These are phyloP conservation scores for Henckelia pumila DNA, from an alignment of 257 asterid species.

Conservation along the genomic window DNA sequence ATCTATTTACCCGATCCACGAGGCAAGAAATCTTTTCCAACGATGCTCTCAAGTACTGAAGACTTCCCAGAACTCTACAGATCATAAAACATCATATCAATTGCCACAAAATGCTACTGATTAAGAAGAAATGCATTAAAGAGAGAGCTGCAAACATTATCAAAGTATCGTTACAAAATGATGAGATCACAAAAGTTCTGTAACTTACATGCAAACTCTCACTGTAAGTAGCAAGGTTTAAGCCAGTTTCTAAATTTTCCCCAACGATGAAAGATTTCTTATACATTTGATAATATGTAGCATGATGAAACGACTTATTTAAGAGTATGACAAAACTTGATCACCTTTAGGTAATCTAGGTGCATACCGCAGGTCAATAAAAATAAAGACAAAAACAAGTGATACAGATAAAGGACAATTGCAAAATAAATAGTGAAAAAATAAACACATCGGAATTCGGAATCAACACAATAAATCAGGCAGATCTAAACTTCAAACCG, in stretches of 20 bases:
- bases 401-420: too few relatives aligned
- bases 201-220: not conserved
- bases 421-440: constrained; percentile 12
- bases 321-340: not conserved
- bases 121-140: constrained; percentile 1
- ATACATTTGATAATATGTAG: too few relatives aligned
- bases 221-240: not conserved
- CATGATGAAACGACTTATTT: not conserved
- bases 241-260: not conserved
- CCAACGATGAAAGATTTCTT: not conserved
- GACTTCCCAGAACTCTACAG: constrained; percentile 96
- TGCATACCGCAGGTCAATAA: not conserved
- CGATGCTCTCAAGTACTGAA: constrained; percentile 95
- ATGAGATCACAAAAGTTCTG: not conserved
- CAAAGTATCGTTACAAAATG: constrained; percentile 3
- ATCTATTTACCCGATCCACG: constrained; percentile 88
- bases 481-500: constrained; percentile 28
- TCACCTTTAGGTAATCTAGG: not conserved
- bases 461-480: constrained; percentile 7
- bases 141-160: not conserved
- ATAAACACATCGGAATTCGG: constrained; percentile 11
- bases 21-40: constrained; percentile 95
- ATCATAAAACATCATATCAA: constrained; percentile 22
- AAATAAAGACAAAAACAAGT: not conserved
- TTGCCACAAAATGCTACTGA: constrained; percentile 12